Conservation (phyloP, 2,329 filamentous ascomycete species). For the Aspergillus pseudoglaucus region DNA sequence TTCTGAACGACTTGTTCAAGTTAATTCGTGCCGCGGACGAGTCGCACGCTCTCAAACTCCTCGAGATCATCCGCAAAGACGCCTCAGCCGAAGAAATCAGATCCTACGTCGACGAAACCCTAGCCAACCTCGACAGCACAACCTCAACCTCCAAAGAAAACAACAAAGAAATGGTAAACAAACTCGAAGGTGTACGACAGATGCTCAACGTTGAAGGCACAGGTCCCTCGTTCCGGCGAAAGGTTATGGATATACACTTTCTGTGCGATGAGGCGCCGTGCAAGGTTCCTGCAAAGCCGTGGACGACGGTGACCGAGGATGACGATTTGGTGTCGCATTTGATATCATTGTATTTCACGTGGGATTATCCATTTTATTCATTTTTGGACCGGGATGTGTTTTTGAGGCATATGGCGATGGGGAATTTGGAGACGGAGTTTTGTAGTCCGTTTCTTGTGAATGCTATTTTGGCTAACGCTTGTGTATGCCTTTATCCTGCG, state of each 20-base stretch:
- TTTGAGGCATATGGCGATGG: slow-evolving; percentile 44
- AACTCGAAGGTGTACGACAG: slow-evolving; percentile 23
- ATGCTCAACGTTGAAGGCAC: slow-evolving; percentile 25
- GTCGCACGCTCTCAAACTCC: slow-evolving; percentile 19
- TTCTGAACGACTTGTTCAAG: slow-evolving; percentile 31
- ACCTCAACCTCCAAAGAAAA: not conserved
- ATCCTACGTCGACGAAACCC: slow-evolving; percentile 25
- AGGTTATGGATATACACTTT: slow-evolving; percentile 38
- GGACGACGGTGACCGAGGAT: slow-evolving; percentile 76
- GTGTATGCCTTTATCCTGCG: slow-evolving; percentile 21
- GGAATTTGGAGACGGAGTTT: slow-evolving; percentile 54
- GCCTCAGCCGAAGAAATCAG: slow-evolving; percentile 31
- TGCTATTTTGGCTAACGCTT: slow-evolving; percentile 64
- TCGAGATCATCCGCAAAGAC: slow-evolving; percentile 31
- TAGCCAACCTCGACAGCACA: slow-evolving; percentile 14
- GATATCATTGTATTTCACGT: slow-evolving; percentile 87
- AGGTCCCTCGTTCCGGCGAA: slow-evolving; percentile 26
- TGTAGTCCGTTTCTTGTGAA: slow-evolving; percentile 87
- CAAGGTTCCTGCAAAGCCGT: slow-evolving; percentile 45
- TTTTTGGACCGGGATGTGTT: slow-evolving; percentile 75
- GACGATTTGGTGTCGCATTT: slow-evolving; percentile 69
- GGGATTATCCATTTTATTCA: slow-evolving; percentile 82
- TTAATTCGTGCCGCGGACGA: slow-evolving; percentile 29
- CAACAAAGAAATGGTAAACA: slow-evolving; percentile 13
- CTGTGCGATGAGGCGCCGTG: slow-evolving; percentile 31